Evolutionary conservation across 2,329 filamentous ascomycete genomes (phyloP).

Genomic region (Arthrobotrys pseudoclavata): DNA sequence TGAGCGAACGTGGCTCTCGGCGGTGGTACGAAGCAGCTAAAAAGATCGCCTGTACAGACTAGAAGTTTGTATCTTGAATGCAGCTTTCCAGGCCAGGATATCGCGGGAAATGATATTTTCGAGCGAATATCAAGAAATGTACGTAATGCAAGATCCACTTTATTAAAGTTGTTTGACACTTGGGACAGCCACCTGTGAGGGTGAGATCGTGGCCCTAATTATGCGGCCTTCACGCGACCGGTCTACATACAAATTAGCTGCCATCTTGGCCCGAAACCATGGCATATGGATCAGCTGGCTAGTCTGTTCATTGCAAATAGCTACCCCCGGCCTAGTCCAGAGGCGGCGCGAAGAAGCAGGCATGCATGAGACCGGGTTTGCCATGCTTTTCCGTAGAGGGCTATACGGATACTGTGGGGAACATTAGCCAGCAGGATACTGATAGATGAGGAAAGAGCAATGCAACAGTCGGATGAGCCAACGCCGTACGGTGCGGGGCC

Average conservation of each 20-base stretch:
- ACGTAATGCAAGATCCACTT: slow-evolving; percentile 24
- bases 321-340: slow-evolving; percentile 28
- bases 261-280: slow-evolving; percentile 26
- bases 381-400: slow-evolving; percentile 22
- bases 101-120: background rate
- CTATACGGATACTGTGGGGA: slow-evolving; percentile 40
- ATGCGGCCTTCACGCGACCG: slow-evolving; percentile 15
- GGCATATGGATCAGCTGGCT: slow-evolving; percentile 22
- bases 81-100: background rate
- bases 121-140: slow-evolving; percentile 15
- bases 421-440: slow-evolving; percentile 11
- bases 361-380: slow-evolving; percentile 29
- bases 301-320: background rate
- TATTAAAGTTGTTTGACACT: background rate
- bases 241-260: slow-evolving; percentile 4
- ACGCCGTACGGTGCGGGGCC: slow-evolving; percentile 48
- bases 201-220: slow-evolving; percentile 3
- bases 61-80: slow-evolving; percentile 4
- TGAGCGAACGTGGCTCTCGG: background rate
- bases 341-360: slow-evolving; percentile 17
- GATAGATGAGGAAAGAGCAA: slow-evolving; percentile 48
- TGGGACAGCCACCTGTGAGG: background rate
- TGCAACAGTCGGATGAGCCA: slow-evolving; percentile 15
- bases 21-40: slow-evolving; percentile 15
- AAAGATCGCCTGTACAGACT: background rate